These are phyloP conservation scores for Colletotrichum navitas DNA, from an alignment of 2,329 filamentous ascomycete species.

Conservation along the genomic window DNA sequence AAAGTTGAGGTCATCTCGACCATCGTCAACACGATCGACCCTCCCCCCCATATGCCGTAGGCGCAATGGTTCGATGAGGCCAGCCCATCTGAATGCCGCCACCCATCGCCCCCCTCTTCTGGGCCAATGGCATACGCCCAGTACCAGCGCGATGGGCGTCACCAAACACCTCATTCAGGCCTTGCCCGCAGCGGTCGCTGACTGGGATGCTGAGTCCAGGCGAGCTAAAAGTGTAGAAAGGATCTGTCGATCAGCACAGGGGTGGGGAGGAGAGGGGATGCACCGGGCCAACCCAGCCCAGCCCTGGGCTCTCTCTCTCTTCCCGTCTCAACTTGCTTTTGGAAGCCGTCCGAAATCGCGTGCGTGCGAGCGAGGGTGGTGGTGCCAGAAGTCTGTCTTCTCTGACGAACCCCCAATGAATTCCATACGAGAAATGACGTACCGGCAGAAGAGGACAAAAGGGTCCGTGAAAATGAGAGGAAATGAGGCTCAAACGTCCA, in stretches of 20 bases:
- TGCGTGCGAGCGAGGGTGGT: background rate
- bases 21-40: background rate
- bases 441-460: background rate
- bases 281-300: constrained; percentile 12
- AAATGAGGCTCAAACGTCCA: constrained; percentile 35
- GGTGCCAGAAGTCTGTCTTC: background rate
- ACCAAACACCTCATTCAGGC: constrained; percentile 21
- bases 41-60: background rate
- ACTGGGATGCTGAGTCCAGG: constrained; percentile 26
- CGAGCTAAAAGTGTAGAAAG: constrained; percentile 33
- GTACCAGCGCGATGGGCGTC: constrained; percentile 36
- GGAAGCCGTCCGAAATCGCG: constrained; percentile 19
- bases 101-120: background rate
- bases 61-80: constrained; percentile 15
- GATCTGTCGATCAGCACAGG: constrained; percentile 43
- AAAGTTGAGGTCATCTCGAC: constrained; percentile 7
- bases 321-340: constrained; percentile 38
- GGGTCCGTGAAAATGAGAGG: constrained; percentile 3
- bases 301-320: constrained; percentile 22
- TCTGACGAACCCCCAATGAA: background rate
- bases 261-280: background rate
- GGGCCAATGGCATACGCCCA: constrained; percentile 24
- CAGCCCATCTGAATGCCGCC: constrained; percentile 16
- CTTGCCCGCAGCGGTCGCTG: constrained; percentile 9
- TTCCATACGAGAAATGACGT: constrained; percentile 23